These are phyloP conservation scores for Nidularia sp. DNA, from an alignment of 768 basidiomycete genomes.

Conservation along the genomic window DNA sequence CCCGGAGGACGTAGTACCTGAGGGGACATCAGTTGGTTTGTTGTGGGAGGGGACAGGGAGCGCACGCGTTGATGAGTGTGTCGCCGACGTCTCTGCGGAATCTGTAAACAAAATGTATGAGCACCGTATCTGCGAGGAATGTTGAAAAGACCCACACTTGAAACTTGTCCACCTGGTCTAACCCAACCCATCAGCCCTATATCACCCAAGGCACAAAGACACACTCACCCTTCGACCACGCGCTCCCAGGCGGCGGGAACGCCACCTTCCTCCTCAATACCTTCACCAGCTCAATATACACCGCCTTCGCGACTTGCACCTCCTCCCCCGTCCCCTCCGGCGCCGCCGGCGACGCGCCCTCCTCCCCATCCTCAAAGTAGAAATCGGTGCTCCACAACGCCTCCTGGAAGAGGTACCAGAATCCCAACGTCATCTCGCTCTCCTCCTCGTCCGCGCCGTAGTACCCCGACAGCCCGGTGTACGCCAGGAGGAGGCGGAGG, in stretches of 20 bases:
- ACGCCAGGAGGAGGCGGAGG: constrained; percentile 65
- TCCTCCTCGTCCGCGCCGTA: constrained; percentile 85
- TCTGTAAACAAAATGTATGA: constrained; percentile 26
- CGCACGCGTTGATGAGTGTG: constrained; percentile 84
- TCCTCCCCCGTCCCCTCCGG: constrained; percentile 23
- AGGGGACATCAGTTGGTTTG: neutral
- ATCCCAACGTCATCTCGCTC: constrained; percentile 81
- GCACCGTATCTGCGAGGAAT: no score
- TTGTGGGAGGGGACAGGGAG: constrained; percentile 5
- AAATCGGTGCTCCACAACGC: constrained; percentile 71
- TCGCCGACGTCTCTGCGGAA: constrained; percentile 87
- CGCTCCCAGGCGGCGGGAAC: constrained; percentile 54
- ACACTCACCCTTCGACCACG: constrained; percentile 68
- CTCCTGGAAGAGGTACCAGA: constrained; percentile 92
- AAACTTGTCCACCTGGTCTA: constrained; percentile 79
- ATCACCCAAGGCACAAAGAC: neutral
- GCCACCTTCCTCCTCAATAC: constrained; percentile 69
- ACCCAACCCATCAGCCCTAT: constrained; percentile 6
- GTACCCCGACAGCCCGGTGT: constrained; percentile 68
- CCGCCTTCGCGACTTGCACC: constrained; percentile 60
- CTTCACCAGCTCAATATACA: constrained; percentile 76
- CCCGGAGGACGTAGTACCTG: constrained; percentile 83
- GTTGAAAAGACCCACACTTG: constrained; percentile 51
- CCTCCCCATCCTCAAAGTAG: constrained; percentile 27
- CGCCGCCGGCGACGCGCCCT: constrained; percentile 20